A percentile compares a stretch with the other conserved stretches of the same genome.
Evolutionary conservation across 2,329 filamentous ascomycete species (phyloP).

Genomic region (Fusarium dlaminii): DNA sequence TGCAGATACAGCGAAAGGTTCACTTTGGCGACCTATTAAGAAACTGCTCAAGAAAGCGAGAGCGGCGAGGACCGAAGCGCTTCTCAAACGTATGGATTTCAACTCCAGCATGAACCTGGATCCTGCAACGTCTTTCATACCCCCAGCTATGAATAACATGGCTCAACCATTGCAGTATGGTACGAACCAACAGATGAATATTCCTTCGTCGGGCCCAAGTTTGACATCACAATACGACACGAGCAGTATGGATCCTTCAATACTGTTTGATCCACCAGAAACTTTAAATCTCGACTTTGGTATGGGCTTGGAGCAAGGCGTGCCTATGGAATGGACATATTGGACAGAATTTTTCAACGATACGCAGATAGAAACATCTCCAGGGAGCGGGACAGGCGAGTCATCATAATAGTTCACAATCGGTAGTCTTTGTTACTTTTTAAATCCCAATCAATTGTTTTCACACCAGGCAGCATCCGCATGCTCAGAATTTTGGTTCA

Average conservation of each 20-base stretch:
- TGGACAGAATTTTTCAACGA: constrained; percentile 59
- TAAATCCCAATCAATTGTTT: constrained; percentile 45
- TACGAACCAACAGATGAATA: background rate
- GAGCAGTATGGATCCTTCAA: constrained; percentile 44
- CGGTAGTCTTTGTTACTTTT: constrained; percentile 34
- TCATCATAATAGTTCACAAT: constrained; percentile 35
- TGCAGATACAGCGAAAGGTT: constrained; percentile 60
- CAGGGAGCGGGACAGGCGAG: constrained; percentile 37
- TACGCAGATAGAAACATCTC: constrained; percentile 48
- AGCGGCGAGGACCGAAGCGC: constrained; percentile 48
- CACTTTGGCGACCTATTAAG: constrained; percentile 63
- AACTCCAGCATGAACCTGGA: background rate
- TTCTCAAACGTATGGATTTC: constrained; percentile 42
- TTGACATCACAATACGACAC: constrained; percentile 39
- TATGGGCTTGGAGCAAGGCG: constrained; percentile 30
- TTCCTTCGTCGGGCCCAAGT: background rate
- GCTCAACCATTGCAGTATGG: constrained; percentile 20
- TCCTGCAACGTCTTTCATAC: background rate
- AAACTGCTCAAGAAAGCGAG: constrained; percentile 62
- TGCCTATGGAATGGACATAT: constrained; percentile 46
- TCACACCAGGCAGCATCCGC: constrained; percentile 38
- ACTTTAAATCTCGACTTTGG: constrained; percentile 39
- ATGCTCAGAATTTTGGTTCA: constrained; percentile 51
- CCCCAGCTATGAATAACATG: background rate
- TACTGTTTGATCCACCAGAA: constrained; percentile 43